Base-by-base conservation (phyloP, 2,329 filamentous ascomycete species). In the Fusarium albosuccineum region DNA sequence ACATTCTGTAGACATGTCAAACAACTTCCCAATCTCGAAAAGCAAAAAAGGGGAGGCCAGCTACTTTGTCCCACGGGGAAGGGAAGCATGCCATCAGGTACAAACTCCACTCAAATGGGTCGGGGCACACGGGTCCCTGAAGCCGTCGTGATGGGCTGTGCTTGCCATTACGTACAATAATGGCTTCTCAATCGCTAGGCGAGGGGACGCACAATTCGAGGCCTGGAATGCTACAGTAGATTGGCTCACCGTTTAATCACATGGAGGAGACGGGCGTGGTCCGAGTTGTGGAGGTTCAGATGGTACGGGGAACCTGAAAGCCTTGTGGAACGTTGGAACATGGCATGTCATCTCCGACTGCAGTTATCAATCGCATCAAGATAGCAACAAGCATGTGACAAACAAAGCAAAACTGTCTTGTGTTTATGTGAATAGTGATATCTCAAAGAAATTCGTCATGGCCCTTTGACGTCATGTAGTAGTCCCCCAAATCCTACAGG, bases 111-210 rank as follows among this genome's bases (percentile, higher is more conserved):
- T 27, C n/a, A 46, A 46, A 45, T 26, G 54, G 54, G 60, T 61
- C 65, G 65, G 64, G 66, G 60, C 40, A 39, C 17, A 27, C 26
- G 26, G 50, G 61, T 46, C 65, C 64, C 48, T 54, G 66, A 52
- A 64, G 60, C 49, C 29, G 54, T 62, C 48, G 34, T 46, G 33
- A 46, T 46, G 48, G 55, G 27, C 54, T 48, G 16, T 22, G 33
- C 42, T 53, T 64, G 10, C 30, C 55, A 62, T 70, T 70, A 70
- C 67, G 67, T 70, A 70, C 67, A 68, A 54, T 26, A 51, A 64
- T 33, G 30, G 10, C 7, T 13, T 34, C 9, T 46, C 33, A 11
- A n/a, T 14, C 36, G 8, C 26, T 50, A 48, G 49, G 41, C 37
- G 33, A 26, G 40, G 13, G 11, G 30, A 9, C 0, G 13, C 22